Evolutionary conservation across 192 early-diverging fungal species (phyloP), one percentile per base, ranked within the genome.

Genomic region (Coemansia sp.): DNA sequence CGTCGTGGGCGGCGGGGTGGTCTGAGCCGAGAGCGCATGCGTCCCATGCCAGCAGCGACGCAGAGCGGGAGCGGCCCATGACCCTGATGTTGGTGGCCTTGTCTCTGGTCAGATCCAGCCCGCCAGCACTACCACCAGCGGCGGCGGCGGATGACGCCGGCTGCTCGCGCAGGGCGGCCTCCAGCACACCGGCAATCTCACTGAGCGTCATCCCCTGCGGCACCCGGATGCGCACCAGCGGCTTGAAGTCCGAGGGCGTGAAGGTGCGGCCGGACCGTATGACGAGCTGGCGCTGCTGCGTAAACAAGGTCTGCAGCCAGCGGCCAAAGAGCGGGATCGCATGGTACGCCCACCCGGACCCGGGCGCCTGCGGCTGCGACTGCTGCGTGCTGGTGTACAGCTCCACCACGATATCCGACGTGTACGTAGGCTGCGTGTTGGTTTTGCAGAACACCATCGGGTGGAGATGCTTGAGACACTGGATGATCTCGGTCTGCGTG

Each of bases 31-130:
- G 9, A 5, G 44, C 48, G 16, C 38, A 59, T n/a, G 46, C 46
- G n/a, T 41, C 57, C 20, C 38, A n/a, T 19, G 54, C 71, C 45
- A 73, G 37, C 48, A 71, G 45, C 16, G 48, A 60, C 7, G 70
- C 56, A 7, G 79, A 69, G 8, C 79, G 55, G 11, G 71, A 76
- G 14, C 79, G 48, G 10, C 74, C 79, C 55, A 81, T 76, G 39
- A 81, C 62, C 11, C 63, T 62, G 12, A 81, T 76, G 51, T 81
- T 81, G 11, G 76, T 45, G 10, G 56, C 71, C 68, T 81, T 81
- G 55, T 81, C 68, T 13, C 79, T 63, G 0, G 79, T 73, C 19
- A 81, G 55, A 55, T 81, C 71, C 8, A 64, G 32, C 4, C 32
- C 32, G 32, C 32, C 32, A 32, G 32, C 32, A 32, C 32, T 4